A percentile compares a stretch with the other conserved stretches of the same genome.
Evolutionary conservation across 2,329 filamentous ascomycete genomes (phyloP).

Genomic region (Diaporthe nobilis): DNA sequence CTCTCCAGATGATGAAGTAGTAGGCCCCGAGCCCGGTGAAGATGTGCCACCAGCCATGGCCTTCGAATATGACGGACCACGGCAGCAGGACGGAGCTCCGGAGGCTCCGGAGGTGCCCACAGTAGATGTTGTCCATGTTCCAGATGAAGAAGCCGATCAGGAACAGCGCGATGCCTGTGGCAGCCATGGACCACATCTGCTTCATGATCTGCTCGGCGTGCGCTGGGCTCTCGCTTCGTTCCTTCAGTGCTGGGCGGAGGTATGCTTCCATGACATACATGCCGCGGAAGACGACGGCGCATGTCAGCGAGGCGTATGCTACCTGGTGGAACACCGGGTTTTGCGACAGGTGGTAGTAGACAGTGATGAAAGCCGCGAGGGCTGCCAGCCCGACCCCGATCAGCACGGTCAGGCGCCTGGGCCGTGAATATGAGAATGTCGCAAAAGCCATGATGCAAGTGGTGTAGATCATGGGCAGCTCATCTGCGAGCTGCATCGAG

Average conservation of each 20-base stretch:
- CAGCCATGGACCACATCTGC: slow-evolving; percentile 84
- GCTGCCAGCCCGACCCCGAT: slow-evolving; percentile 66
- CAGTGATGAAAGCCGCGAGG: slow-evolving; percentile 78
- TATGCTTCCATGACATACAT: slow-evolving; percentile 79
- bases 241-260: slow-evolving; percentile 61
- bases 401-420: slow-evolving; percentile 55
- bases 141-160: slow-evolving; percentile 82
- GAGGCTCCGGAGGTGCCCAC: slow-evolving; percentile 74
- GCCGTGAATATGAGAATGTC: slow-evolving; percentile 79
- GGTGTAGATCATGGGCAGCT: slow-evolving; percentile 73
- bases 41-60: slow-evolving; percentile 77
- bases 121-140: slow-evolving; percentile 85
- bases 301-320: slow-evolving; percentile 81
- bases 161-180: slow-evolving; percentile 77
- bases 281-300: slow-evolving; percentile 77
- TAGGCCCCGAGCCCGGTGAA: slow-evolving; percentile 88
- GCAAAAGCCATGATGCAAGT: slow-evolving; percentile 72
- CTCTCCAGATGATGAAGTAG: slow-evolving; percentile 86
- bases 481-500: slow-evolving; percentile 72
- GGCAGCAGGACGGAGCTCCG: slow-evolving; percentile 79
- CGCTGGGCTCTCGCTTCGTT: slow-evolving; percentile 56
- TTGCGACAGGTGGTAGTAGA: slow-evolving; percentile 84
- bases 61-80: slow-evolving; percentile 80
- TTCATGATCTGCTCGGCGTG: slow-evolving; percentile 65
- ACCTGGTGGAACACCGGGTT: slow-evolving; percentile 88